Conservation (phyloP, 116 monocot genomes). For the Dioscorea cayenensis region DNA sequence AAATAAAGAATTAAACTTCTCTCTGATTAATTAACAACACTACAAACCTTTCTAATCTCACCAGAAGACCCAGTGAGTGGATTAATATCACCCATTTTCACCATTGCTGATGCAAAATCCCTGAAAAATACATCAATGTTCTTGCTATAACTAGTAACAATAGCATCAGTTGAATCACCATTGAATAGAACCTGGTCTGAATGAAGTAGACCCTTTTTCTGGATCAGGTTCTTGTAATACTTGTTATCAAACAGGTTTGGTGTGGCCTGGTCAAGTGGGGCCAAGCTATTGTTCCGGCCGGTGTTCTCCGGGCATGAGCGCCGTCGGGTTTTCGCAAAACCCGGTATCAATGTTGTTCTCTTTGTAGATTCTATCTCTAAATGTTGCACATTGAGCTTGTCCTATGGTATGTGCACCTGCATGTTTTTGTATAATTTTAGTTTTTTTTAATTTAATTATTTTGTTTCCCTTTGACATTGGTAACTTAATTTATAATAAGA, state of each 20-base stretch:
- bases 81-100: constrained; percentile 30
- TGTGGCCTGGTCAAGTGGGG: constrained; percentile 26
- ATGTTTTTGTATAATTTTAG: neutral
- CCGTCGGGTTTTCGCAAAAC: constrained; percentile 11
- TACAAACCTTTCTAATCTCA: constrained; percentile 17
- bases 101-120: constrained; percentile 22
- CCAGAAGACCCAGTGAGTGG: constrained; percentile 17
- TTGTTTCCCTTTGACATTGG: no score
- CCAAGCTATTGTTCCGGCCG: constrained; percentile 11
- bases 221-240: constrained; percentile 25
- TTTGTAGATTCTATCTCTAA: constrained; percentile 29
- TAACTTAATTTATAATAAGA: no score
- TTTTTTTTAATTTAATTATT: no score
- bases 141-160: constrained; percentile 10
- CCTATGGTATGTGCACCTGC: constrained; percentile 47
- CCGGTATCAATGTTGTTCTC: constrained; percentile 20
- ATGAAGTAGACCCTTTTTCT: constrained; percentile 21
- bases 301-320: constrained; percentile 7
- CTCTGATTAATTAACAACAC: constrained; percentile 5
- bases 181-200: constrained; percentile 22
- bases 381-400: constrained; percentile 20
- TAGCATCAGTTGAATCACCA: constrained; percentile 12
- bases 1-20: no score
- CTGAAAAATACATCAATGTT: neutral
- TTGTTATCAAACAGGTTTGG: constrained; percentile 25